phyloP scores from a whole-genome alignment of 768 basidiomycete genomes.

The Lactarius psammicola region DNA sequence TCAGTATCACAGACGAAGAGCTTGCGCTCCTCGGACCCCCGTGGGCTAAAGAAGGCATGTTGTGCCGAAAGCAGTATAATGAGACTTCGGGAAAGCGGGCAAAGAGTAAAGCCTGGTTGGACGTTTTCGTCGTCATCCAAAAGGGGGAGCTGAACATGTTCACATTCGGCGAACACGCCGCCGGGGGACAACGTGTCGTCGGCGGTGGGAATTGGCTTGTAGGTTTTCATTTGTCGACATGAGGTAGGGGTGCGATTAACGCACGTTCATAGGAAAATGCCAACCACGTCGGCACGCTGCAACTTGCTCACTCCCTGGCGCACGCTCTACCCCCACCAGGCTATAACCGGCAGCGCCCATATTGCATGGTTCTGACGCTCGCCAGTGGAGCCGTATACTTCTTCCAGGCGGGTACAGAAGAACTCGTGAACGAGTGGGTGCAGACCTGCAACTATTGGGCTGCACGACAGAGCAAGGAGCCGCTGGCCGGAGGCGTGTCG shows the following conservation, averaged over 20 bases:
- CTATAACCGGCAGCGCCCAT: constrained; percentile 84
- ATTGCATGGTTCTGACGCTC: constrained; percentile 93
- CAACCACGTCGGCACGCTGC: constrained; percentile 73
- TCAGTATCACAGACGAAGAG: constrained; percentile 93
- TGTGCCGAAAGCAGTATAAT: constrained; percentile 94
- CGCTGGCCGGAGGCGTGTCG: constrained; percentile 91
- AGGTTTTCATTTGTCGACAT: constrained; percentile 39
- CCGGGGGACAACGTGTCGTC: constrained; percentile 61
- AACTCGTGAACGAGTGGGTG: constrained; percentile 98
- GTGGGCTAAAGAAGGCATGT: constrained; percentile 98
- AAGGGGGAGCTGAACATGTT: constrained; percentile 96
- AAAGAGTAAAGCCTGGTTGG: constrained; percentile 88
- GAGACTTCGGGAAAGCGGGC: constrained; percentile 80
- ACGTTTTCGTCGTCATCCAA: constrained; percentile 94
- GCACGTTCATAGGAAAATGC: constrained; percentile 71
- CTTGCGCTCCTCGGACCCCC: constrained; percentile 92
- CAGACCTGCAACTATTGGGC: constrained; percentile 99
- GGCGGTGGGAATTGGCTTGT: constrained; percentile 99
- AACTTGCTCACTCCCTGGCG: constrained; percentile 84
- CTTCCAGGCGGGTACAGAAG: constrained; percentile 98
- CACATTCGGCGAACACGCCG: constrained; percentile 76
- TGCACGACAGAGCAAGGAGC: constrained; percentile 91
- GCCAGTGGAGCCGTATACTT: constrained; percentile 91
- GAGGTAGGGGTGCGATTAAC: constrained; percentile 16
- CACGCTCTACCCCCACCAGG: constrained; percentile 88